Evolutionary conservation across 2,329 filamentous ascomycete genomes (phyloP), one percentile per base, ranked within the genome.

Genomic region (Arthroderma sp.): DNA sequence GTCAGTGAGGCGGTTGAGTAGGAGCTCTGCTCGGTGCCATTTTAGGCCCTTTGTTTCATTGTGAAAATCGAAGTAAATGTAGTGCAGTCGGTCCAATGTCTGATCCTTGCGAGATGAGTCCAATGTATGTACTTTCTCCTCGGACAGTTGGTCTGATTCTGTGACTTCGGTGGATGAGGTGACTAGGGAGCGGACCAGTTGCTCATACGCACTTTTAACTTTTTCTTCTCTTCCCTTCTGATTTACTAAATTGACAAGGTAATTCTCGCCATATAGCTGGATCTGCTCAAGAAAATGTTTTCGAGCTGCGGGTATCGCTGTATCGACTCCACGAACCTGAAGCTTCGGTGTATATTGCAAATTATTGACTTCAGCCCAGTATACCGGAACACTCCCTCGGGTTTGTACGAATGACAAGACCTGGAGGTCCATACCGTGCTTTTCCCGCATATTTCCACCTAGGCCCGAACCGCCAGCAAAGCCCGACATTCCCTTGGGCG

Each of bases 41-140:
- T 84, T 80, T 56, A 95, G 73, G 33, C 89, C 89, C 66, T 95
- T 95, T 41, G 93, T 98, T 67, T 98, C 91, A 58, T 82, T 87
- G 69, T 98, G 93, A 64, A 93, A 98, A 68, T 98, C 91, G 60
- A 98, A 98, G 69, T 96, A 98, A 56, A 96, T 68, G 64, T 98
- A 98, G 67, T 98, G 89, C 38, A 98, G 69, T 38, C 81, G 81
- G 62, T 95, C 88, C 62, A 83, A 84, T 51, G 80, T 71, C 50
- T 83, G 75, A 47, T 70, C 69, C 40, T 69, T 69, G 38, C 76
- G 62, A 9, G 68, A 55, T 22, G 78, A 71, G 58, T 94, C 83
- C 50, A 94, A 77, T 29, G 81, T 71, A 56, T 80, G 83, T 61
- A 94, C 83, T 62, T 91, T 89, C 59, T 95, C 88, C 34, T 80